These are phyloP conservation scores for Arthroderma uncinatum DNA, from an alignment of 2,329 filamentous ascomycete species.

Conservation along the genomic window DNA sequence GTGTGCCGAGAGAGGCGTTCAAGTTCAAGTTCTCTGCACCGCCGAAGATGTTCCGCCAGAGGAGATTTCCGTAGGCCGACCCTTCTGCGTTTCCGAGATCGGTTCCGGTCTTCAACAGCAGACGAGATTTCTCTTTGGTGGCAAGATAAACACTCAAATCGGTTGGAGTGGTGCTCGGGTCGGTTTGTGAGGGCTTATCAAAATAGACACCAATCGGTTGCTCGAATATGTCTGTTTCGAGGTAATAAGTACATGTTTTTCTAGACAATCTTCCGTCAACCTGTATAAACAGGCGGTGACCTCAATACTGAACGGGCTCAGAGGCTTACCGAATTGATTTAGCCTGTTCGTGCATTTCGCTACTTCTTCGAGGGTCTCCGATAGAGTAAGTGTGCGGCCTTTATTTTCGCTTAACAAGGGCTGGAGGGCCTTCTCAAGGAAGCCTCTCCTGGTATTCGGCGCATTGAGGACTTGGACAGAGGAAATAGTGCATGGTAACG, in stretches of 20 bases:
- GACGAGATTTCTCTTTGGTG: conserved; percentile 65
- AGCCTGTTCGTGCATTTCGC: conserved; percentile 62
- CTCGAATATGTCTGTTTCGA: conserved; percentile 64
- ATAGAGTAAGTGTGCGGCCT: conserved; percentile 61
- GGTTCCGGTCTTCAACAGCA: conserved; percentile 87
- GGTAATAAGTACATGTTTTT: neutral
- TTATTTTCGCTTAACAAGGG: conserved; percentile 62
- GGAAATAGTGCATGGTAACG: conserved; percentile 76
- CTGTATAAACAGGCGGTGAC: neutral
- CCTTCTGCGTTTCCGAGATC: conserved; percentile 90
- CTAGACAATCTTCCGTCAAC: too few relatives aligned
- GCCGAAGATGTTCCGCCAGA: conserved; percentile 86
- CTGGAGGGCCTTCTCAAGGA: conserved; percentile 70
- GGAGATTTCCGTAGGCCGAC: conserved; percentile 76
- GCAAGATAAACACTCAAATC: conserved; percentile 73
- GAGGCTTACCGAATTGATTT: conserved; percentile 58
- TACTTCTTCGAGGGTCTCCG: conserved; percentile 64
- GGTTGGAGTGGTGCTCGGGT: conserved; percentile 58
- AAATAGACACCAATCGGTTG: conserved; percentile 72
- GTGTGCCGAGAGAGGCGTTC: conserved; percentile 78
- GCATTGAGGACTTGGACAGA: conserved; percentile 76
- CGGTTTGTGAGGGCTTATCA: conserved; percentile 58
- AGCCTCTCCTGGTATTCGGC: conserved; percentile 67
- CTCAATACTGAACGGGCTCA: neutral
- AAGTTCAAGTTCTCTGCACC: conserved; percentile 82